A percentile compares a stretch with the other conserved stretches of the same genome.
Evolutionary conservation across 2,329 filamentous ascomycete species (phyloP).

Genomic region (Cercospora zeina): DNA sequence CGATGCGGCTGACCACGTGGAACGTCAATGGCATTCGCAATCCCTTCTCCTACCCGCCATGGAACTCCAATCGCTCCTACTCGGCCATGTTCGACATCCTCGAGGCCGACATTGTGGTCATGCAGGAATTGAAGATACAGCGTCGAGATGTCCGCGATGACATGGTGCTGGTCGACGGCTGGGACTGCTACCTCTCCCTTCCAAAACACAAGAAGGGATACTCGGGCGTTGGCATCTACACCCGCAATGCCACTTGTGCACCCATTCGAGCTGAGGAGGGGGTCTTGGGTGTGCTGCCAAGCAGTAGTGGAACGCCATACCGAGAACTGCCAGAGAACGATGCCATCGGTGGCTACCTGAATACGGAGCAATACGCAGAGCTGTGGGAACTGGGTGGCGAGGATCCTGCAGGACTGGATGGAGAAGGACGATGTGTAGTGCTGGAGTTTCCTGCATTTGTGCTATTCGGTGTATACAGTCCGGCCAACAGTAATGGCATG

Average conservation of each 20-base stretch:
- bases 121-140: conserved; percentile 97
- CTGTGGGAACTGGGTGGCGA: conserved; percentile 49
- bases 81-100: conserved; percentile 87
- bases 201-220: conserved; percentile 96
- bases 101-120: conserved; percentile 87
- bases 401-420: conserved; percentile 74
- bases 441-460: conserved; percentile 95
- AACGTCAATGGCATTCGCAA: conserved; percentile 58
- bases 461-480: conserved; percentile 87
- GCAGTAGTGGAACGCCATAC: conserved; percentile 70
- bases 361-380: conserved; percentile 62
- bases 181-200: conserved; percentile 95
- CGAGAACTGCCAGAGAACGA: conserved; percentile 70
- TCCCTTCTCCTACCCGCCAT: conserved; percentile 56
- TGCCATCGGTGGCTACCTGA: conserved; percentile 87
- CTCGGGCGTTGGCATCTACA: conserved; percentile 93
- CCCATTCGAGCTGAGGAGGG: conserved; percentile 93
- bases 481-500: conserved; percentile 81
- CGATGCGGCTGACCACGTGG: conserved; percentile 46
- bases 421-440: conserved; percentile 86
- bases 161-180: conserved; percentile 91
- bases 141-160: conserved; percentile 88
- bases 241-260: conserved; percentile 77
- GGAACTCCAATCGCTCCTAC: conserved; percentile 51
- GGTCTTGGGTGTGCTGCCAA: conserved; percentile 76